Evolutionary conservation across 2,329 filamentous ascomycete genomes (phyloP), one percentile per base, ranked within the genome.

Genomic region (Exutisphaerella laricina): DNA sequence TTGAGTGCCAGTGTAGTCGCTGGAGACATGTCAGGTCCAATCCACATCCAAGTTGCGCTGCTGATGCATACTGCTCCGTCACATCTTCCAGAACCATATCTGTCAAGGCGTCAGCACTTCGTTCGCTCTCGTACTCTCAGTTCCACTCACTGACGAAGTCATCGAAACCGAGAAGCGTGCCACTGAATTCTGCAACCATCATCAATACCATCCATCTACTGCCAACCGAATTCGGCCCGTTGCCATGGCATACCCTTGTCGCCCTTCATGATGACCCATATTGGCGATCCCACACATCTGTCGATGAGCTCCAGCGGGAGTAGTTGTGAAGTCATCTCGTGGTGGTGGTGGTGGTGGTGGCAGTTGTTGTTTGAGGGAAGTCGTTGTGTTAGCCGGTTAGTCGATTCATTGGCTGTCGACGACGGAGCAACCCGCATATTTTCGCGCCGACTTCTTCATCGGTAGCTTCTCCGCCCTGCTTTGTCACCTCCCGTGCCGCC

Each of bases 261-360:
- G 55, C 89, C 88, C 71, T 98, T 98, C 92, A 98, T 98, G 59
- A 98, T 81, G 51, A 98, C 89, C 89, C 90, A 96, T 67, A 98
- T 97, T 59, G 84, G 85, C 41, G 89, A 97, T 49, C 92, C 92
- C 54, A 98, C 89, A 65, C 92, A 98, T 70, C 96, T 96, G 74
- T 98, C 92, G 67, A 98, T 97, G 64, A 98, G 80, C 70, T 98
- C 92, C 33, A 68, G 56, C 13, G 66, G 66, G 13, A 69, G 58
- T 12, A 69, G 51, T 48, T 60, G 59, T 7, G 53, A 51, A 29
- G 56, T 57, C 58, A 58, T 60, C 14, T 28, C 43, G 39, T 17
- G 20, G 28, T 32, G 33, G 20, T 33, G 16, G 17, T 29, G 29
- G 33, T 29, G 4, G 26, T 20, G 35, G 13, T 35, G 31, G 26